Conservation (phyloP, 768 basidiomycete genomes). For the Tulasnella sp. region DNA sequence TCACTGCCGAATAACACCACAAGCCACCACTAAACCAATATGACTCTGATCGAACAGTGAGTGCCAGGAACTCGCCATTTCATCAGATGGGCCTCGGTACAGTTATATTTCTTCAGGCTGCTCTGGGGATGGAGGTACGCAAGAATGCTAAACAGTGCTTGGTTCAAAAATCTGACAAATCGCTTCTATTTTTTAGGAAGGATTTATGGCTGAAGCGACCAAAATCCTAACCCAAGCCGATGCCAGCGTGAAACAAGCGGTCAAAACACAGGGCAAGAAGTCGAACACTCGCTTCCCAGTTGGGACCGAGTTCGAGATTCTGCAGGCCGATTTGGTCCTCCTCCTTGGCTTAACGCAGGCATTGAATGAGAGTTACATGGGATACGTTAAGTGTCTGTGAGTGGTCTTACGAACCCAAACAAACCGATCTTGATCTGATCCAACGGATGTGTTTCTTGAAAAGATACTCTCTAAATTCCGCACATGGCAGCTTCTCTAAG, state of each 20-base stretch:
- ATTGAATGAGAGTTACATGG: slow-evolving; percentile 32
- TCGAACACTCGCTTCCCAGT: slow-evolving; percentile 37
- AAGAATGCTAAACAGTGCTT: neutral
- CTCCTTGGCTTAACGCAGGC: slow-evolving; percentile 62
- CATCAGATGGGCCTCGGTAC: slow-evolving; percentile 65
- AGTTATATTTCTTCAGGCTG: slow-evolving; percentile 65
- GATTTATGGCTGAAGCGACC: slow-evolving; percentile 53
- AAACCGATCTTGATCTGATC: neutral
- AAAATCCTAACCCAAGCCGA: slow-evolving; percentile 47
- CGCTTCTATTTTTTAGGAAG: slow-evolving; percentile 31
- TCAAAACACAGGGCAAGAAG: slow-evolving; percentile 31
- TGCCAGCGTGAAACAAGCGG: slow-evolving; percentile 46
- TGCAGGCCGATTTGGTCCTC: slow-evolving; percentile 63
- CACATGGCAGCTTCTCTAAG: slow-evolving; percentile 15
- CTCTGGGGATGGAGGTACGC: slow-evolving; percentile 66
- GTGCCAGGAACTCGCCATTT: slow-evolving; percentile 37
- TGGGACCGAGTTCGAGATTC: slow-evolving; percentile 66
- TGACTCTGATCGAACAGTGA: neutral
- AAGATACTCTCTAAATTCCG: slow-evolving; percentile 16
- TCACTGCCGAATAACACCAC: neutral
- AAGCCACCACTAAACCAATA: neutral
- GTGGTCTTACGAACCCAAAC: slow-evolving; percentile 22
- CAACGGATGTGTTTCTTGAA: neutral
- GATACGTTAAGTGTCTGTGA: slow-evolving; percentile 29
- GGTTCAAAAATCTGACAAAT: neutral